A percentile compares a stretch with the other conserved stretches of the same genome.
Evolutionary conservation across 2,329 filamentous ascomycete species (phyloP).

Genomic region (Cercospora nicotianae): DNA sequence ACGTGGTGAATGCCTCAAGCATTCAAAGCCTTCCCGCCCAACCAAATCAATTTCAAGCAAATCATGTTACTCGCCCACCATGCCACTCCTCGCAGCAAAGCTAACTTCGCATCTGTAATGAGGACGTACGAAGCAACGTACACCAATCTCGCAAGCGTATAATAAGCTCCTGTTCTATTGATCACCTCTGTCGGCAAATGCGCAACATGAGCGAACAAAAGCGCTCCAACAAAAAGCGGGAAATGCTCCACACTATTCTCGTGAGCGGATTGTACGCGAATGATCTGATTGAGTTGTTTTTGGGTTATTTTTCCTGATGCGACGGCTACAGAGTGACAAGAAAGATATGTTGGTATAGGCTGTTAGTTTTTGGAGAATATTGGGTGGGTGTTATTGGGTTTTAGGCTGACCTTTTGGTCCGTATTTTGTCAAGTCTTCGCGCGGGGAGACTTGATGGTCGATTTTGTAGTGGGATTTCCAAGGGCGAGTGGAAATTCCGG

Average conservation of each 20-base stretch:
- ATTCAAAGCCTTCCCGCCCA: slow-evolving; percentile 37
- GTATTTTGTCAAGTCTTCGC: slow-evolving; percentile 50
- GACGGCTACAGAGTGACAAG: slow-evolving; percentile 35
- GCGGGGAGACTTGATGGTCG: slow-evolving; percentile 51
- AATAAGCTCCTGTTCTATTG: slow-evolving; percentile 45
- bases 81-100: slow-evolving; percentile 40
- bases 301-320: slow-evolving; percentile 45
- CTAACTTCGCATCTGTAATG: slow-evolving; percentile 40
- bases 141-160: slow-evolving; percentile 45
- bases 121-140: slow-evolving; percentile 47
- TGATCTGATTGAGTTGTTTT: slow-evolving; percentile 45
- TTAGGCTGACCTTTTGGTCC: slow-evolving; percentile 39
- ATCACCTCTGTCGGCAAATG: slow-evolving; percentile 41
- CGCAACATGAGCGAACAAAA: slow-evolving; percentile 45
- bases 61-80: slow-evolving; percentile 50
- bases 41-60: slow-evolving; percentile 43
- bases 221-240: slow-evolving; percentile 41
- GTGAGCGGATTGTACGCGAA: slow-evolving; percentile 49
- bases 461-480: slow-evolving; percentile 47
- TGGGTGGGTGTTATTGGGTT: too few species aligned
- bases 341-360: too few species aligned
- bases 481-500: slow-evolving; percentile 46
- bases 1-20: too few species aligned
- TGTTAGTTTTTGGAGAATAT: too few species aligned
- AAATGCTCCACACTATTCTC: slow-evolving; percentile 51